A percentile compares a stretch with the other conserved stretches of the same genome.
Evolutionary conservation across 2,329 filamentous ascomycete genomes (phyloP).

Genomic region (Harringtonia lauricola): DNA sequence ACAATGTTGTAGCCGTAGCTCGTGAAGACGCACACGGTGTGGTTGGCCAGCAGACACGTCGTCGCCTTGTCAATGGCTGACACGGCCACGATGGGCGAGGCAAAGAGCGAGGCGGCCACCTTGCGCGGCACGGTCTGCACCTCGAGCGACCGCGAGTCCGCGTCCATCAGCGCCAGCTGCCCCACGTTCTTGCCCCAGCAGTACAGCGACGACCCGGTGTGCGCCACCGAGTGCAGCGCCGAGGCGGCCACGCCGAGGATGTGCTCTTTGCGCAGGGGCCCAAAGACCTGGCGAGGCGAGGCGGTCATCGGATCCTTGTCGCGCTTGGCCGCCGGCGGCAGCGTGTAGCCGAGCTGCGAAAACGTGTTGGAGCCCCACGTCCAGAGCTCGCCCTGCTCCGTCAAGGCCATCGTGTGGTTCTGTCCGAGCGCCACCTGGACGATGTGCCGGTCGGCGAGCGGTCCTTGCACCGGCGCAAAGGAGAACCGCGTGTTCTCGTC

Average conservation of each 20-base stretch:
- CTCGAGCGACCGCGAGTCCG: conserved; percentile 83
- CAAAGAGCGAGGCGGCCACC: conserved; percentile 76
- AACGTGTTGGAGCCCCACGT: conserved; percentile 87
- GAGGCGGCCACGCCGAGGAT: conserved; percentile 81
- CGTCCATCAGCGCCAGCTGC: conserved; percentile 87
- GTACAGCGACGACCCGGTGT: conserved; percentile 71
- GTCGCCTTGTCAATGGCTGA: conserved; percentile 88
- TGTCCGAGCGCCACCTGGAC: conserved; percentile 74
- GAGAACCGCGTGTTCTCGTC: conserved; percentile 83
- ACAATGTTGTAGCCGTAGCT: conserved; percentile 94
- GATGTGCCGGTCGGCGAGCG: conserved; percentile 64
- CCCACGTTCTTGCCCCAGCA: conserved; percentile 95
- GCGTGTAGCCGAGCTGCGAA: conserved; percentile 75
- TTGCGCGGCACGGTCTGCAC: conserved; percentile 73
- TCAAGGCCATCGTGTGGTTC: conserved; percentile 80
- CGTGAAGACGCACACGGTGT: conserved; percentile 86
- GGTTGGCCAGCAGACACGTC: conserved; percentile 71
- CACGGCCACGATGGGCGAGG: conserved; percentile 62
- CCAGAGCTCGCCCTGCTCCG: conserved; percentile 79
- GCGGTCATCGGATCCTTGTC: conserved; percentile 79
- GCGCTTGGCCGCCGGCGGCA: conserved; percentile 53
- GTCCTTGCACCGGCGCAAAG: conserved; percentile 72
- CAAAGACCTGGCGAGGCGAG: conserved; percentile 80
- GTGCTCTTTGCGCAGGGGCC: conserved; percentile 74
- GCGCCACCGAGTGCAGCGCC: conserved; percentile 80